Conservation (phyloP, 2,329 filamentous ascomycete species). For the Penicillium sumatraense region DNA sequence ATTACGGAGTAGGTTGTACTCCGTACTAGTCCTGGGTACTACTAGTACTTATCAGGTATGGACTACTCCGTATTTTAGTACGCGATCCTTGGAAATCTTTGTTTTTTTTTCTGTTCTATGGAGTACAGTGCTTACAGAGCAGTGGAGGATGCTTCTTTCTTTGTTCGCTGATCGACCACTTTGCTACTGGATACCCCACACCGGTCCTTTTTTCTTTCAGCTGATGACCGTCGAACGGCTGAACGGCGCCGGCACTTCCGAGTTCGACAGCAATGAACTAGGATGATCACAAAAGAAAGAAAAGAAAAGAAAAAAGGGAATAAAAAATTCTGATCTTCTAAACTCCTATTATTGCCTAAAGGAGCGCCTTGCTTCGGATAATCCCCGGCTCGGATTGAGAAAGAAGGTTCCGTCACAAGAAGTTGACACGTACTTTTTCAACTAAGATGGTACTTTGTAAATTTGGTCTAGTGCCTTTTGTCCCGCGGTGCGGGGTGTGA, state of each 20-base stretch:
- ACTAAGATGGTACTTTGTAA: slow-evolving; percentile 20
- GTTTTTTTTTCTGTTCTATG: too few species aligned
- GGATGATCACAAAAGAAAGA: neutral
- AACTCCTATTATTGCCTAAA: neutral
- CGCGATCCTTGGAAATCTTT: neutral
- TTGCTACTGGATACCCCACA: neutral
- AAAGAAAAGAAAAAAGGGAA: neutral
- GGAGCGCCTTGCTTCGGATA: neutral
- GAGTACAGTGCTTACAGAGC: too few species aligned
- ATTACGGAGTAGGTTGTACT: neutral
- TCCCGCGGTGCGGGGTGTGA: slow-evolving; percentile 16
- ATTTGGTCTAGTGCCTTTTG: slow-evolving; percentile 7
- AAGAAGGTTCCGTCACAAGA: slow-evolving; percentile 5
- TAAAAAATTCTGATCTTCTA: neutral
- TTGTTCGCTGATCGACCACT: neutral
- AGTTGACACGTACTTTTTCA: slow-evolving; percentile 22
- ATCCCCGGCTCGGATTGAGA: neutral
- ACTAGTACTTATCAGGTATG: too few species aligned
- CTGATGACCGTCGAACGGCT: slow-evolving; percentile 1
- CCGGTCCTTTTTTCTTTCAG: neutral
- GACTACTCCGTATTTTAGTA: neutral
- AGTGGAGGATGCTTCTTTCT: neutral
- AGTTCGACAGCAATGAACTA: neutral
- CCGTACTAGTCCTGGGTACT: too few species aligned
- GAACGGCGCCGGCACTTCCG: slow-evolving; percentile 1